Evolutionary conservation across 2,329 filamentous ascomycete genomes (phyloP).

Genomic region (Aureobasidium vineae): DNA sequence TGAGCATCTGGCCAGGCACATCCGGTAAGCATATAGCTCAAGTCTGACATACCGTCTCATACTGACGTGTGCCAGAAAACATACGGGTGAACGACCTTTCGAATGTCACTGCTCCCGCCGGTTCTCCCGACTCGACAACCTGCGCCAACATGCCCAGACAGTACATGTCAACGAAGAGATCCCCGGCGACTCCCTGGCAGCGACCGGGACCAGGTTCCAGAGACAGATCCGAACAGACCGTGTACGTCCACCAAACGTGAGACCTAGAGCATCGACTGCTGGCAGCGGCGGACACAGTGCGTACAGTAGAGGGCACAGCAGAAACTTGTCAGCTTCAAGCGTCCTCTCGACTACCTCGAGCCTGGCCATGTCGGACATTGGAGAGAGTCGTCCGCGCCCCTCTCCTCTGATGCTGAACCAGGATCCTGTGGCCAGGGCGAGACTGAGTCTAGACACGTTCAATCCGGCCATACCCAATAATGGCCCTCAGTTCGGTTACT

Average conservation of each 20-base stretch:
- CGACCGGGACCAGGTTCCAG: slow-evolving; percentile 87
- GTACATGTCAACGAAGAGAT: slow-evolving; percentile 98
- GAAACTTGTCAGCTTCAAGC: slow-evolving; percentile 84
- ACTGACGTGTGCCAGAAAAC: slow-evolving; percentile 62
- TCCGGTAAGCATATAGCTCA: slow-evolving; percentile 59
- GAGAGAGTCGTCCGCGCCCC: slow-evolving; percentile 67
- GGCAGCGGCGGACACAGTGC: slow-evolving; percentile 62
- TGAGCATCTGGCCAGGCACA: slow-evolving; percentile 92
- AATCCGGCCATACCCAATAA: slow-evolving; percentile 61
- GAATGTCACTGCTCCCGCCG: slow-evolving; percentile 91
- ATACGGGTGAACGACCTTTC: slow-evolving; percentile 95
- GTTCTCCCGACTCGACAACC: slow-evolving; percentile 91
- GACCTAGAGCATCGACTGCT: slow-evolving; percentile 73
- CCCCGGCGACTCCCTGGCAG: slow-evolving; percentile 86
- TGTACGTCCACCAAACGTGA: slow-evolving; percentile 68
- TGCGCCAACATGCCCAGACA: slow-evolving; percentile 89
- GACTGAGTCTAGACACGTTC: slow-evolving; percentile 64
- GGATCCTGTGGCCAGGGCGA: slow-evolving; percentile 60
- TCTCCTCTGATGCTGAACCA: slow-evolving; percentile 79
- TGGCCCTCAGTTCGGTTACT: slow-evolving; percentile 62
- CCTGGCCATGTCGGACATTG: slow-evolving; percentile 58
- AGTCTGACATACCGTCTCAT: slow-evolving; percentile 30
- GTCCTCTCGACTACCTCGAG: slow-evolving; percentile 72
- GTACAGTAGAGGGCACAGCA: slow-evolving; percentile 72
- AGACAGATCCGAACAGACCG: slow-evolving; percentile 86